These are phyloP conservation scores for Teratosphaeria gauchensis DNA, from an alignment of 2,329 filamentous ascomycete species.

Conservation along the genomic window DNA sequence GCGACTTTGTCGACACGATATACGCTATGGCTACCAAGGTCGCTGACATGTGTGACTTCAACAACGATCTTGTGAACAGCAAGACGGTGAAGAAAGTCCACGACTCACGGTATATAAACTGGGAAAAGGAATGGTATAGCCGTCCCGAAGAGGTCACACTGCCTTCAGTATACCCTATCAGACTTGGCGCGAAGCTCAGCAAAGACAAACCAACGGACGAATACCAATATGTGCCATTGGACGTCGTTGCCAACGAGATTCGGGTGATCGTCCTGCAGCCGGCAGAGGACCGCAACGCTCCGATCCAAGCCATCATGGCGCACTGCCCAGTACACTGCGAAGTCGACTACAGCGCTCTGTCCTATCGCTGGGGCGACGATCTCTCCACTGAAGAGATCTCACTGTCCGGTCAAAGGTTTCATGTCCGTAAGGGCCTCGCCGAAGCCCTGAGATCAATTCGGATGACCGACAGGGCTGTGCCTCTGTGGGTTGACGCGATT, in stretches of 20 bases:
- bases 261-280: not conserved
- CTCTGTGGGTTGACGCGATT: not conserved
- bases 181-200: not conserved
- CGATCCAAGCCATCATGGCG: constrained; percentile 1
- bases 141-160: not conserved
- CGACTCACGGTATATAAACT: not conserved
- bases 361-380: constrained; percentile 6
- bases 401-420: not conserved
- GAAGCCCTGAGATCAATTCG: not conserved
- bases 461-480: not conserved
- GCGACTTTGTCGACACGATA: constrained; percentile 6
- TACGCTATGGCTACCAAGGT: constrained; percentile 5
- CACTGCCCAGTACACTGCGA: constrained; percentile 6
- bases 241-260: not conserved
- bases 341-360: constrained; percentile 5
- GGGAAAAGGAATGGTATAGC: constrained; percentile 5
- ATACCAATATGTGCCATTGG: not conserved
- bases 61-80: constrained; percentile 2
- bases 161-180: not conserved
- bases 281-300: not conserved
- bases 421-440: not conserved
- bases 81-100: constrained; percentile 1
- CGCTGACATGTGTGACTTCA: constrained; percentile 6
- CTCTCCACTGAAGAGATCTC: not conserved
- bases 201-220: not conserved